Conservation (phyloP, 768 basidiomycete genomes). For the Mrakia gelida region DNA sequence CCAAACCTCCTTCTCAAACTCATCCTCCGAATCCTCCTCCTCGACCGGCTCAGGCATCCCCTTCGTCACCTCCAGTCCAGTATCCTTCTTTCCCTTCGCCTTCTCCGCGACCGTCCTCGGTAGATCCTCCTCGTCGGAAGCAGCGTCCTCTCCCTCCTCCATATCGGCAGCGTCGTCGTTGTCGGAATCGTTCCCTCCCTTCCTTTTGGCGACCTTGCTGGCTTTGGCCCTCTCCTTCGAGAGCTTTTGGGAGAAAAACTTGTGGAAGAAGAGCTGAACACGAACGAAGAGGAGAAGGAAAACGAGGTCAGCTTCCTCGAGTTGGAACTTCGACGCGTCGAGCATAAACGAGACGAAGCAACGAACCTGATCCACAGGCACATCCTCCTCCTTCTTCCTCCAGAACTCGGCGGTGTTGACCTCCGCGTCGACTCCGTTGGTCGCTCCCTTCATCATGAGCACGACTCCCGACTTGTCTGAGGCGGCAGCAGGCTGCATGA, state of each 20-base stretch:
- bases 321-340: neutral
- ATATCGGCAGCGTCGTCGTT: slow-evolving; percentile 36
- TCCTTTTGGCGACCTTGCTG: slow-evolving; percentile 52
- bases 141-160: slow-evolving; percentile 33
- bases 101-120: slow-evolving; percentile 42
- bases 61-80: neutral
- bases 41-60: neutral
- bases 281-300: neutral
- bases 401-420: slow-evolving; percentile 76
- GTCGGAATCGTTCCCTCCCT: slow-evolving; percentile 46
- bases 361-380: slow-evolving; percentile 80
- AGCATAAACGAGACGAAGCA: neutral
- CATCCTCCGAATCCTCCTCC: slow-evolving; percentile 32
- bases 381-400: slow-evolving; percentile 61
- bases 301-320: slow-evolving; percentile 24
- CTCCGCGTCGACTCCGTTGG: slow-evolving; percentile 53
- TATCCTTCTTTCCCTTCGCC: slow-evolving; percentile 40
- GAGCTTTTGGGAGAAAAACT: slow-evolving; percentile 73
- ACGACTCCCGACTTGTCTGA: slow-evolving; percentile 56
- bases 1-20: slow-evolving; percentile 62
- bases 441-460: slow-evolving; percentile 59
- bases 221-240: slow-evolving; percentile 53
- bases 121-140: slow-evolving; percentile 32
- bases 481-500: slow-evolving; percentile 89
- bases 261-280: slow-evolving; percentile 78